A percentile compares a stretch with the other conserved stretches of the same genome.
These are phyloP conservation scores for Pisolithus sp. DNA, from an alignment of 768 basidiomycete genomes.

Conservation along the genomic window DNA sequence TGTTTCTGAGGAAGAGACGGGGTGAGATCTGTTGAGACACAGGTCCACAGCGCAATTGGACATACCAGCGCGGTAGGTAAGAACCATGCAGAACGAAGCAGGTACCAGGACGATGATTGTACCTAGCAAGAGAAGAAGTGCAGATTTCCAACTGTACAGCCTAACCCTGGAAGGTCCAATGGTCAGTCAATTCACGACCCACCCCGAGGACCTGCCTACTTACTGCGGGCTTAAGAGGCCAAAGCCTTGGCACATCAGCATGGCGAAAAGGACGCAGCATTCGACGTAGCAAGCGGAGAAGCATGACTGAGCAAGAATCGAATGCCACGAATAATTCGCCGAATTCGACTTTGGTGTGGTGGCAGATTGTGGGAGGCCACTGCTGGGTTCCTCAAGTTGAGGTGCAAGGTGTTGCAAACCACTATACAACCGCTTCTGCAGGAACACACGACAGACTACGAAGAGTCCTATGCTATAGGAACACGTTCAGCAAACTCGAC, in stretches of 20 bases:
- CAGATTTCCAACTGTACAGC: conserved; percentile 61
- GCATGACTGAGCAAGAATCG: conserved; percentile 46
- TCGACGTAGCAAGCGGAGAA: conserved; percentile 75
- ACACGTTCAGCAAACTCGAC: background rate
- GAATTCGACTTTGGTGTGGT: conserved; percentile 14
- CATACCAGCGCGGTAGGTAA: conserved; percentile 37
- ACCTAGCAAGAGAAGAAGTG: conserved; percentile 53
- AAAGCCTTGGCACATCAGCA: conserved; percentile 68
- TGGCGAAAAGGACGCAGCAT: conserved; percentile 61
- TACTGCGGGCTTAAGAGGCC: conserved; percentile 49
- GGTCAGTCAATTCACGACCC: conserved; percentile 2
- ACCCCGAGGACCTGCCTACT: conserved; percentile 18
- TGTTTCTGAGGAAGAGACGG: conserved; percentile 11
- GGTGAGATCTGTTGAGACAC: background rate
- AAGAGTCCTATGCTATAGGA: conserved; percentile 43
- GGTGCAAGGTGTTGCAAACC: conserved; percentile 47
- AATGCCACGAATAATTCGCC: conserved; percentile 38
- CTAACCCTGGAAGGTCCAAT: conserved; percentile 40
- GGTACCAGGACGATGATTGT: conserved; percentile 65
- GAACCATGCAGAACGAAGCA: conserved; percentile 52
- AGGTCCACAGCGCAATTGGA: background rate
- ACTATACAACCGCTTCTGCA: conserved; percentile 52
- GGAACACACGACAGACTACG: conserved; percentile 51
- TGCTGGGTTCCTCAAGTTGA: conserved; percentile 14
- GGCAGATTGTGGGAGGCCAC: conserved; percentile 17